Conservation (phyloP, 2,329 filamentous ascomycete species). For the Monilinia aucupariae region DNA sequence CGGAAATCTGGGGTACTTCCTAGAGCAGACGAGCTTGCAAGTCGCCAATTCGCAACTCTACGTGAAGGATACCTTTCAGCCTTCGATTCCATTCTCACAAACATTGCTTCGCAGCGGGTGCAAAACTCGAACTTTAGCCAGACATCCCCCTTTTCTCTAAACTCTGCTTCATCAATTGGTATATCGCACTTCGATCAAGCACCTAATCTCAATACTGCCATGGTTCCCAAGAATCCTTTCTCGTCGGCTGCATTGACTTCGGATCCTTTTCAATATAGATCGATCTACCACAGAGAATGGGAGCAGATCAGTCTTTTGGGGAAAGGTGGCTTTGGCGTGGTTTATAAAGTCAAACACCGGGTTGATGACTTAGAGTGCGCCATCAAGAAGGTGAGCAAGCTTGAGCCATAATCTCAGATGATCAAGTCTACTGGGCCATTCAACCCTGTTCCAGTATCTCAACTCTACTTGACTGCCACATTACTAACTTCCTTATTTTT, state of each 20-base stretch:
- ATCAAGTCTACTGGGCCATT: background rate
- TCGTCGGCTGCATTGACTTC: slow-evolving; percentile 11
- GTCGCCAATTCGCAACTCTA: slow-evolving; percentile 21
- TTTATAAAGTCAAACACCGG: slow-evolving; percentile 55
- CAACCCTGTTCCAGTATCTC: background rate
- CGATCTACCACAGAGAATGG: slow-evolving; percentile 14
- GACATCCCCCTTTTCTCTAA: background rate
- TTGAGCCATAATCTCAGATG: background rate
- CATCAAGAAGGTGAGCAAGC: slow-evolving; percentile 47
- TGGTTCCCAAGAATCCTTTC: slow-evolving; percentile 13
- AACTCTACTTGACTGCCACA: background rate
- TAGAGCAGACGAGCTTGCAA: slow-evolving; percentile 21
- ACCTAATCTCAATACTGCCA: background rate
- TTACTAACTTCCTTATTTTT: background rate
- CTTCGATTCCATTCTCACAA: slow-evolving; percentile 29
- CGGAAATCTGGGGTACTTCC: slow-evolving; percentile 29
- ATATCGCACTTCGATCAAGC: slow-evolving; percentile 15
- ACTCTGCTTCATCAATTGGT: background rate
- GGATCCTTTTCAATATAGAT: slow-evolving; percentile 13
- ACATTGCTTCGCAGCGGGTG: slow-evolving; percentile 22
- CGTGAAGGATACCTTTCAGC: slow-evolving; percentile 25
- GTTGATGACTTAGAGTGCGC: slow-evolving; percentile 60
- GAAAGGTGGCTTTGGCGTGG: slow-evolving; percentile 60
- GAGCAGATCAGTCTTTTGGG: slow-evolving; percentile 50
- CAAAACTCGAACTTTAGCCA: background rate